Evolutionary conservation across 2,329 filamentous ascomycete genomes (phyloP).

Genomic region (Arthroderma sp.): DNA sequence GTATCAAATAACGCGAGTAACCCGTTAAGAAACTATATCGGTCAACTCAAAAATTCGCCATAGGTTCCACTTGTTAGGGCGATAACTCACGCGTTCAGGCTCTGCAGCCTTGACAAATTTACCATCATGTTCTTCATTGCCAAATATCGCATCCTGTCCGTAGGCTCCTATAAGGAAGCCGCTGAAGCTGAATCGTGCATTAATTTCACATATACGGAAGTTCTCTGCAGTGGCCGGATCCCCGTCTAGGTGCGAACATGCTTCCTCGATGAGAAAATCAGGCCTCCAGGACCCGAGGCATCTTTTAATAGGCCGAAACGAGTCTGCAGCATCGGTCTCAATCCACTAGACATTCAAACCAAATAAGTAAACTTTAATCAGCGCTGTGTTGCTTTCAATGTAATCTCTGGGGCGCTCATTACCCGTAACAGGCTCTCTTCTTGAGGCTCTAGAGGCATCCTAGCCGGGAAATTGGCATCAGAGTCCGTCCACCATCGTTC

Average conservation of each 20-base stretch:
- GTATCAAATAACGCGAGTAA: no score
- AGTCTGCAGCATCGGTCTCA: not conserved
- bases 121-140: conserved; percentile 5
- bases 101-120: conserved; percentile 1
- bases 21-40: no score
- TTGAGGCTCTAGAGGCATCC: conserved; percentile 20
- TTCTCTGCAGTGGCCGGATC: not conserved
- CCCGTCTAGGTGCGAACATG: no score
- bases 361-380: no score
- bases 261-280: conserved; percentile 14
- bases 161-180: conserved; percentile 5
- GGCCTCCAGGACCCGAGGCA: conserved; percentile 16
- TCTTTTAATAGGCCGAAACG: conserved; percentile 9
- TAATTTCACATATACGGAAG: conserved; percentile 17
- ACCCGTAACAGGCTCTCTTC: conserved; percentile 20
- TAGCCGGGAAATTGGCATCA: conserved; percentile 15
- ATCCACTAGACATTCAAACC: conserved; percentile 7
- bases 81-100: conserved; percentile 6
- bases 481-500: conserved; percentile 22
- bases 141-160: conserved; percentile 3
- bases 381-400: no score
- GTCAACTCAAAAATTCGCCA: conserved; percentile 17
- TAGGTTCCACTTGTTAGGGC: not conserved
- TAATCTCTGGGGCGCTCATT: not conserved
- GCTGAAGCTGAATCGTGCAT: conserved; percentile 13